phyloP scores from a whole-genome alignment of 1,139 yeast genomes.

The Candida dubliniensis region DNA sequence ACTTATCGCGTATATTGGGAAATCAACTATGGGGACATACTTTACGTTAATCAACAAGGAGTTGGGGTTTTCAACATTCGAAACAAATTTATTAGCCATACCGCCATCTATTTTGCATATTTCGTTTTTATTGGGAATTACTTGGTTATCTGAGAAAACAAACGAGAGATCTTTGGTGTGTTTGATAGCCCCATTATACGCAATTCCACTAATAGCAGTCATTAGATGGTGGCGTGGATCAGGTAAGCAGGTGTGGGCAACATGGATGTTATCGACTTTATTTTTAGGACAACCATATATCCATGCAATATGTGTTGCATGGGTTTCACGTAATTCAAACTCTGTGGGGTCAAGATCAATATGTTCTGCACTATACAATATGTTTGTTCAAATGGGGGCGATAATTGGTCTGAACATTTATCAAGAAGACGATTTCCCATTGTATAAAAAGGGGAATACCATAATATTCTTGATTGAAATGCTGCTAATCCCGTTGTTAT shows the following conservation, averaged over 20 bases:
- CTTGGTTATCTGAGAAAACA: slow-evolving; percentile 39
- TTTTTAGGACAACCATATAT: slow-evolving; percentile 50
- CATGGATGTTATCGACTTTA: slow-evolving; percentile 49
- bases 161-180: slow-evolving; percentile 34
- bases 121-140: slow-evolving; percentile 34
- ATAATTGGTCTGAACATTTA: slow-evolving; percentile 56
- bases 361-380: slow-evolving; percentile 54
- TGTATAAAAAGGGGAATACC: slow-evolving; percentile 54
- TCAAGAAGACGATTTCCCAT: slow-evolving; percentile 55
- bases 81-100: slow-evolving; percentile 55
- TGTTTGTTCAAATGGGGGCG: slow-evolving; percentile 56
- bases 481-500: slow-evolving; percentile 20
- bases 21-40: slow-evolving; percentile 26
- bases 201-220: slow-evolving; percentile 38
- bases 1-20: slow-evolving; percentile 45
- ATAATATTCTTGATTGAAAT: slow-evolving; percentile 18
- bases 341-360: slow-evolving; percentile 56
- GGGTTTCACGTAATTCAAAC: slow-evolving; percentile 63
- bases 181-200: slow-evolving; percentile 38
- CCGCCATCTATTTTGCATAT: slow-evolving; percentile 26
- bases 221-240: slow-evolving; percentile 54
- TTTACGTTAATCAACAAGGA: slow-evolving; percentile 40
- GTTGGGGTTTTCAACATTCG: slow-evolving; percentile 56
- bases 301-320: slow-evolving; percentile 55
- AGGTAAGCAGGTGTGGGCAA: slow-evolving; percentile 48